Evolutionary conservation across 2,329 filamentous ascomycete species (phyloP), one percentile per base, ranked within the genome.

Genomic region (Curvularia sp.): DNA sequence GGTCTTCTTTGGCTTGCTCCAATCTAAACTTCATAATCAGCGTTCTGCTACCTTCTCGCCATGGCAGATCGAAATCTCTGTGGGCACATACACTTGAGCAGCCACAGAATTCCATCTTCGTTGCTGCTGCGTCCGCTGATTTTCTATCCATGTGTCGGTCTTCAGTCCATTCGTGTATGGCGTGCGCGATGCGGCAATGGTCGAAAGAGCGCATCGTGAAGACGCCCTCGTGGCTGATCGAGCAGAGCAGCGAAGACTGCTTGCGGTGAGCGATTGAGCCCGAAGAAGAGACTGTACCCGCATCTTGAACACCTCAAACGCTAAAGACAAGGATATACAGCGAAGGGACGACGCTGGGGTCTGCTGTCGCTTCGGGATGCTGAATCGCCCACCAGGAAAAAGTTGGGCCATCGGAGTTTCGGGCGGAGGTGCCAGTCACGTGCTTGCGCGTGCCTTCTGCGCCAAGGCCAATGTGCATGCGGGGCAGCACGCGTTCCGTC

Each of bases 1-100:
- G 86, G 65, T 86, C 82, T 49, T 82, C 80, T 41, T 82, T 80
- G 15, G 86, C 86, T 66, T 86, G 80, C 71, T 87, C 85, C 43
- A 78, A 57, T 28, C 75, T 78, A 54, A 27, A 56, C 19, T 41
- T n/a, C 38, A 15, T 27, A 21, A 56, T 75, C 53, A 75, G 71
- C 59, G 39, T 57, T 64, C 50, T 53, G 59, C 61, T 59, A 43
- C 51, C 46, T 36, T 51, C n/a, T 34, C 53, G 32, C 47, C 27
- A 52, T 43, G 13, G 42, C 21, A 21, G 19, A 21, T 5, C 6
- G 12, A 49, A 39, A 50, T 55, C 41, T 53, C 32, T 47, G 36
- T 46, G 52, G 48, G 48, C 19, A 76, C 76, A 62, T 64, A 78
- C 76, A 78, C 75, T 61, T 73, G 67, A 27, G 76, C 75, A 30